Evolutionary conservation across 2,329 filamentous ascomycete genomes (phyloP), one percentile per base, ranked within the genome.

Genomic region (Botrytis elliptica): DNA sequence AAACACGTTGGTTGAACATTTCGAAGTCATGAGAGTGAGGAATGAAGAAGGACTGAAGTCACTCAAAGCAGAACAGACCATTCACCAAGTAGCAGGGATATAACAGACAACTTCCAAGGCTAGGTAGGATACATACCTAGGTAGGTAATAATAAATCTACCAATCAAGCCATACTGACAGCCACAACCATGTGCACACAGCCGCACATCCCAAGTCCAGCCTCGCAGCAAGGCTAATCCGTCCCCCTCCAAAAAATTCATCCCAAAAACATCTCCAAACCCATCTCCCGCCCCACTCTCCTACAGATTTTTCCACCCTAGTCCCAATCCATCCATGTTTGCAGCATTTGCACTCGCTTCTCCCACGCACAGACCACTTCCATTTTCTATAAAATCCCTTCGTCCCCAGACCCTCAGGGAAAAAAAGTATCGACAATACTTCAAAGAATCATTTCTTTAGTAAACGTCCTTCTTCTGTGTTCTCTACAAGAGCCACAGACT

Each of bases 401-500:
- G 16, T 40, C 60, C 60, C 60, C 60, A 63, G 60, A 63, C 60
- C 60, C 60, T 63, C 36, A 63, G 60, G 60, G 36, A 42, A 63
- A 63, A 63, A 63, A 63, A 42, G 12, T 42, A 63, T 63, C 60
- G 60, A 63, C 62, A 64, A 42, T 42, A 64, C 38, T 67, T 70
- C 69, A 71, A 64, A 71, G 69, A 71, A 71, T 71, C 69, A 71
- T 93, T 97, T 97, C 92, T 97, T 95, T 94, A 97, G 94, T 95
- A 91, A 88, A 93, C 90, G 90, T 94, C 92, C 88, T 59, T 88
- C 88, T 90, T 93, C 93, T 96, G 92, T 93, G 90, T 92, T 95
- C 89, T 90, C 90, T 88, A 94, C 89, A 92, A 88, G 88, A 97
- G 94, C 93, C 89, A 94, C 92, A 95, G 91, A 93, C 89, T 90